phyloP scores from a whole-genome alignment of 805 yeast species.

The Alloascoidea africana region DNA sequence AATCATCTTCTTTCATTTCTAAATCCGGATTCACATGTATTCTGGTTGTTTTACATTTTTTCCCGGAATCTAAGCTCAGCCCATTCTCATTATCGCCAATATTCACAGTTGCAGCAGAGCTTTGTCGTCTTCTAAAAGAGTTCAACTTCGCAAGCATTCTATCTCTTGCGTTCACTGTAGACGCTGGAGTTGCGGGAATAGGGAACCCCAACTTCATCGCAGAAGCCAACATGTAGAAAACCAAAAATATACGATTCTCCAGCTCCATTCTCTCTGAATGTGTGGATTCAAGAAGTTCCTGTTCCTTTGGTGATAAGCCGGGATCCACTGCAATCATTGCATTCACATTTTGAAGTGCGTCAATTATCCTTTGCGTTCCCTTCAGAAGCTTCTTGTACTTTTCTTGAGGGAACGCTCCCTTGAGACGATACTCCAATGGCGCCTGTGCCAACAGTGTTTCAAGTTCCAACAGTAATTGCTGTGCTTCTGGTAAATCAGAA shows the following conservation, averaged over 20 bases:
- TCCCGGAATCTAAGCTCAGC: too few relatives aligned
- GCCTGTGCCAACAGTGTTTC: constrained; percentile 51
- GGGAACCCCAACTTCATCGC: constrained; percentile 67
- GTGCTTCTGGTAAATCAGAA: constrained; percentile 24
- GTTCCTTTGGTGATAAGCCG: constrained; percentile 33
- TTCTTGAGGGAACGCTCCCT: constrained; percentile 51
- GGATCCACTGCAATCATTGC: constrained; percentile 54
- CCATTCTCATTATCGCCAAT: too few relatives aligned
- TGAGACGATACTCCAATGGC: constrained; percentile 57
- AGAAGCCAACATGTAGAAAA: constrained; percentile 67
- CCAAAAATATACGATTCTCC: constrained; percentile 55
- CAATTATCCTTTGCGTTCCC: constrained; percentile 50
- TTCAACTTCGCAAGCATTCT: constrained; percentile 50
- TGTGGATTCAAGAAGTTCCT: constrained; percentile 36
- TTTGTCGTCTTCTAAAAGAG: constrained; percentile 30
- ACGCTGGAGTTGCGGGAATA: constrained; percentile 61
- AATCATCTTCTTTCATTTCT: background rate
- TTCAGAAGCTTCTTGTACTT: constrained; percentile 34
- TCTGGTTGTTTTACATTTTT: too few relatives aligned
- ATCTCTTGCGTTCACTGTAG: constrained; percentile 61
- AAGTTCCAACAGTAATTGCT: constrained; percentile 42
- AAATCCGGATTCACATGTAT: background rate
- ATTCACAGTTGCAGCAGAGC: too few relatives aligned
- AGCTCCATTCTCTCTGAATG: constrained; percentile 47
- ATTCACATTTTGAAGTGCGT: constrained; percentile 61